These are phyloP conservation scores for Lactarius hatsudake DNA, from an alignment of 768 basidiomycete species.

Conservation along the genomic window DNA sequence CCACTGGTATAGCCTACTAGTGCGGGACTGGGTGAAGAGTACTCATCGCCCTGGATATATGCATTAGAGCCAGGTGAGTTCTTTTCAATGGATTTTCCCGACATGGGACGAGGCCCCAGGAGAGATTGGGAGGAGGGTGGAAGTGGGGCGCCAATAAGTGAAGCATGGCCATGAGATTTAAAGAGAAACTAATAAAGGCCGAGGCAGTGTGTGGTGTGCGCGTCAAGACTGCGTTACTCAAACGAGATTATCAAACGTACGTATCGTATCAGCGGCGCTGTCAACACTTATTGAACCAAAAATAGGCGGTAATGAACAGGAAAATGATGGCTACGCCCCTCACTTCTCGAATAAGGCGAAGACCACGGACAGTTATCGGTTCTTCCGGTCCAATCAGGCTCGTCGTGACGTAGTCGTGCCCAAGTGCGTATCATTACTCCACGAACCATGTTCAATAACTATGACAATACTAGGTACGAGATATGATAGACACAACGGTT, in stretches of 20 bases:
- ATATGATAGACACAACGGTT: conserved; percentile 4
- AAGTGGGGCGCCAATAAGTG: conserved; percentile 1
- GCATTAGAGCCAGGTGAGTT: background rate
- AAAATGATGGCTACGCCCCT: background rate
- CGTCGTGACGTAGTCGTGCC: conserved; percentile 2
- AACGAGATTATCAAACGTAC: background rate
- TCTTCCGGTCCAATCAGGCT: background rate
- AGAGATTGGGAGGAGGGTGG: background rate
- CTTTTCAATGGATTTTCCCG: conserved; percentile 14
- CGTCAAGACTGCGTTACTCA: background rate
- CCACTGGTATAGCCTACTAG: background rate
- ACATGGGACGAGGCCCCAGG: conserved; percentile 21
- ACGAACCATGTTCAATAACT: conserved; percentile 18
- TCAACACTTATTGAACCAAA: background rate
- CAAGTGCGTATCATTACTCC: conserved; percentile 4
- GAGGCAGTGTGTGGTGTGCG: background rate
- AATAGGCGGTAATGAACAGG: background rate
- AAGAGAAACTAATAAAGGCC: background rate
- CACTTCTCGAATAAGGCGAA: background rate
- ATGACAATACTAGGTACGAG: conserved; percentile 11
- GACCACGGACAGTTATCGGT: background rate
- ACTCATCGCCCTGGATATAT: background rate
- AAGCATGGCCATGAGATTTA: conserved; percentile 2
- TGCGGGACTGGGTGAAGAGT: background rate
- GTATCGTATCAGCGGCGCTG: background rate